Evolutionary conservation across 2,329 filamentous ascomycete genomes (phyloP), one percentile per base, ranked within the genome.

Genomic region (Chrysosporium keratinophilum): DNA sequence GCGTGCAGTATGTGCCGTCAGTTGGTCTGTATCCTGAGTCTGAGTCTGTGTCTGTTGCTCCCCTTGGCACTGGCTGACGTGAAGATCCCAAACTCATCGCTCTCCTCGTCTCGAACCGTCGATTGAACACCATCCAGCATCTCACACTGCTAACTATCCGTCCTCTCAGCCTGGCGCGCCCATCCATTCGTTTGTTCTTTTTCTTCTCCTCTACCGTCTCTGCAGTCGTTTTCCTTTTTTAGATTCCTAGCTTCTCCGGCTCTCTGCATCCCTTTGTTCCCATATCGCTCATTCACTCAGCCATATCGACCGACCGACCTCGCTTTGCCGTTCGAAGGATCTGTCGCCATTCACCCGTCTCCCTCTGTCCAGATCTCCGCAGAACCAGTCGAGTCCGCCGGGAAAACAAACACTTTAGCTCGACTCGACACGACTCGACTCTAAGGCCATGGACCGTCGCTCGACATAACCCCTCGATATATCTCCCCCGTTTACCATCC

Each of bases 221-320:
- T 47, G 14, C n/a, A 10, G 7, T 47, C 44, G 5, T 50, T 19
- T 42, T 31, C 9, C 23, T 28, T 35, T 19, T 35, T 33, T 15
- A 6, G 11, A 12, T 47, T 35, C 17, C 20, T 48, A 14, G 12
- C 34, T 28, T 7, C 7, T 28, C 11, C 11, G n/a, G 35, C 11
- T 9, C 4, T 37, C 3, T 37, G n/a, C 11, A 3, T 37, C 5
- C 11, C n/a, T 37, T n/a, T 9, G 35, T 37, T n/a, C 35, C 35
- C 35, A 10, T 37, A 37, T 44, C 48, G 52, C 39, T 48, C 42
- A 35, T 14, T 46, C 55, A 41, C 52, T 57, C 51, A n/a, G n/a
- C n/a, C n/a, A n/a, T n/a, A n/a, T 51, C 41, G 15, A 52, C 56
- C 44, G 48, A 47, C 28, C 52, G 44, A 50, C 53, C 43, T 52